Evolutionary conservation across 2,329 filamentous ascomycete species (phyloP).

Genomic region (Ustulina deusta): DNA sequence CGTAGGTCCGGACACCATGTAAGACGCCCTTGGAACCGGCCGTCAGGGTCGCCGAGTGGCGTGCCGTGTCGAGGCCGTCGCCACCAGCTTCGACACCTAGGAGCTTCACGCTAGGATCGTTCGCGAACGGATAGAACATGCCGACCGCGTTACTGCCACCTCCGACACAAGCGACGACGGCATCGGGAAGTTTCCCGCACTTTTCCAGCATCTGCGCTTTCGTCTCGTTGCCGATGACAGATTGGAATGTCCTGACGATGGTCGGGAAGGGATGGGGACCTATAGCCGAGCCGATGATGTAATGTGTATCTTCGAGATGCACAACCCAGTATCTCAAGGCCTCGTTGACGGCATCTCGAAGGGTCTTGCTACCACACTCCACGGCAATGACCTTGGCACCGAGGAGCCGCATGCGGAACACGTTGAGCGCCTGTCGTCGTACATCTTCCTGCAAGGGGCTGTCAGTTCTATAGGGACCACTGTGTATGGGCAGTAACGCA

Average conservation of each 20-base stretch:
- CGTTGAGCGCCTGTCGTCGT: constrained; percentile 93
- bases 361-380: constrained; percentile 86
- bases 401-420: constrained; percentile 97
- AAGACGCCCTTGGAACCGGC: constrained; percentile 91
- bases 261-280: constrained; percentile 98
- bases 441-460: constrained; percentile 77
- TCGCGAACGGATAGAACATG: constrained; percentile 97
- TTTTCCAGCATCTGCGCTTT: constrained; percentile 89
- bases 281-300: constrained; percentile 97
- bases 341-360: constrained; percentile 93
- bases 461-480: not conserved
- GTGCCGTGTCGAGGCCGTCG: constrained; percentile 86
- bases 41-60: constrained; percentile 88
- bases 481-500: not conserved
- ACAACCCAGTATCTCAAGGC: constrained; percentile 95
- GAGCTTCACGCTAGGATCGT: constrained; percentile 86
- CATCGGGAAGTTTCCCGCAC: constrained; percentile 90
- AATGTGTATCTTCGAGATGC: constrained; percentile 92
- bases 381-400: constrained; percentile 94
- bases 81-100: constrained; percentile 96
- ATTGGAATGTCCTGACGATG: constrained; percentile 97
- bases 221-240: constrained; percentile 94
- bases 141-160: constrained; percentile 94
- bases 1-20: constrained; percentile 95
- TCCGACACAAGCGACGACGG: constrained; percentile 95